A percentile compares a stretch with the other conserved stretches of the same genome.
Evolutionary conservation across 176 grass and related monocot species (phyloP).

Genomic region (Carex myosuroides): DNA sequence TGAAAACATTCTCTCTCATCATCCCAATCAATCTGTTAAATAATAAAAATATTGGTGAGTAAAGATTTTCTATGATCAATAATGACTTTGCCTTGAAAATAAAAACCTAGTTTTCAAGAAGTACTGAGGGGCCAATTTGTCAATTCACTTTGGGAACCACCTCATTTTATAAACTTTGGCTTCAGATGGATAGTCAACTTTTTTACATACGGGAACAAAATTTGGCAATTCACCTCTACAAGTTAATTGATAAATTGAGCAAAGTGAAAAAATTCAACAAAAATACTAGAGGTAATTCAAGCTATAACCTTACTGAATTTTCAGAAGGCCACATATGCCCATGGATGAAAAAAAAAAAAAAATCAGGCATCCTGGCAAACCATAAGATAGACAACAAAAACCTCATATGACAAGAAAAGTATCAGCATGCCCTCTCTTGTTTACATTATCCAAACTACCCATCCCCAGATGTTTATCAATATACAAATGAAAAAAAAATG

Average conservation of each 20-base stretch:
- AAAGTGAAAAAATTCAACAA: neutral
- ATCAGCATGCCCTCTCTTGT: neutral
- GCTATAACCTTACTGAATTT: neutral
- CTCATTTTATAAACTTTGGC: neutral
- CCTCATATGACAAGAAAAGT: neutral
- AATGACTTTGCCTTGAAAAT: neutral
- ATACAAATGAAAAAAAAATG: neutral
- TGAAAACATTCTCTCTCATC: conserved; percentile 87
- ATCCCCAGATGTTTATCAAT: neutral
- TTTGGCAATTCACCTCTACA: neutral
- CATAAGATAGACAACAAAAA: neutral
- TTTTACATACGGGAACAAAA: neutral
- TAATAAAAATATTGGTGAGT: neutral
- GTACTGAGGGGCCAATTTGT: neutral
- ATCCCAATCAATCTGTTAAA: conserved; percentile 68
- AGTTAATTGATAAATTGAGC: neutral
- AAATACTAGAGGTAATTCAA: neutral
- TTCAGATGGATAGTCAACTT: neutral
- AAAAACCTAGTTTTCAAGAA: neutral
- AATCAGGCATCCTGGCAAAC: neutral
- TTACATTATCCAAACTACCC: neutral
- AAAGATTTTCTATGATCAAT: neutral
- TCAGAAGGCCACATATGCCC: neutral
- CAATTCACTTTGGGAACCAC: neutral
- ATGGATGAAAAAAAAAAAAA: neutral